Base-by-base conservation (phyloP, 1,284 basidiomycete species). In the Vanrija pseudolonga region DNA sequence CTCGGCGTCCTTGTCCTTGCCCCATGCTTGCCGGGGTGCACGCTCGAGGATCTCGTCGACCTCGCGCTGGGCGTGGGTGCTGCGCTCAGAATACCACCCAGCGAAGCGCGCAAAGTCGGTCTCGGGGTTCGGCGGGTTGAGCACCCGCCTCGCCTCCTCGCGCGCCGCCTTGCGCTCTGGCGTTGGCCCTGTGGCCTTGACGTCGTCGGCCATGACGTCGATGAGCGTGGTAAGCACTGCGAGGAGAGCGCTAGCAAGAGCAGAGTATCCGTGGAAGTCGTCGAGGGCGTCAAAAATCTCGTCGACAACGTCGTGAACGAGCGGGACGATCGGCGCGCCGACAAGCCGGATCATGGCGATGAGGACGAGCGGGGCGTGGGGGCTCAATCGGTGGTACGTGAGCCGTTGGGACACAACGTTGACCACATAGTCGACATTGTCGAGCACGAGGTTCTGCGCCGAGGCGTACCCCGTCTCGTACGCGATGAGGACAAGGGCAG, bases 241-340 rank as follows among this genome's bases (percentile, higher is more conserved):
- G 20, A 80, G 60, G 11, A 80, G 62, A 0, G 76, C 74, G 11
- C 72, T 71, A 0, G 73, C 70, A 1, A 80, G 65, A 24, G 73
- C 61, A 22, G 84, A 83, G 73, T 96, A 95, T 11, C 91, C 92
- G 71, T 96, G 92, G 68, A 85, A 96, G 59, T 94, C 90, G 65
- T 96, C 93, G 20, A 96, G 78, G 23, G 90, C 84, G 72, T 95
- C 92, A 64, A 96, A 96, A 58, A 93, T 92, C 73, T 94, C 92
- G 70, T 95, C 93, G 4, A 96, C 89, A 4, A 96, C 85, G 71
- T 94, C 93, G 19, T 87, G 85, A 4, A 93, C 90, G 57, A 86
- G 84, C 41, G 88, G 84, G 0, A 96, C 88, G 26, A 96, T 85
- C 55, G 88, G 86, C 24, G 80, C 80, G 0, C 93, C 92, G 2